Base-by-base conservation (phyloP, 768 basidiomycete species). In the Lactarius hengduanensis region DNA sequence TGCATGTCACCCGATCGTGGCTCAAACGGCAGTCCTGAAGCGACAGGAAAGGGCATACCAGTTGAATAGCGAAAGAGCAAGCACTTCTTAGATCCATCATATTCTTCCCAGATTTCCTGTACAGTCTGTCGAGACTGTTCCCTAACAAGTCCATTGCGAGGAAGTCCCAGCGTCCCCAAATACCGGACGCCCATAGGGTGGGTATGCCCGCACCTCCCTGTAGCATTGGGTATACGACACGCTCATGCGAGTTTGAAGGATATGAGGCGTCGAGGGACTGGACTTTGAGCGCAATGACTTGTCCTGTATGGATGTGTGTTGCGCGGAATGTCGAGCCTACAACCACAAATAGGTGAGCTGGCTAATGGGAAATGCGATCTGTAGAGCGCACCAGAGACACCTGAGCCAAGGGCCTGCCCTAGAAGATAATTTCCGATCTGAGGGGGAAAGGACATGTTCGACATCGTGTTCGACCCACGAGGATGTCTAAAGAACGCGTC, bases 101-200 rank as follows among this genome's bases (percentile, higher is more conserved):
- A 22, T 82, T 81, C 73, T 83, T 84, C 45, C 83, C 85, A 64
- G 79, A 82, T 71, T 79, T 79, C 64, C 83, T 80, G 74, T 83
- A 83, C 61, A 92, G 76, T 53, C 72, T 83, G 70, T 92, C 89
- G 58, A 92, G 76, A 72, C 89, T 91, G 26, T 82, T 72, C 16
- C 90, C 90, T 15, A 92, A 82, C 16, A 92, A 77, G 74, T 88
- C 87, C 71, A 92, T 90, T n/a, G 84, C 90, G 50, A 92, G 85
- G 75, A 72, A 78, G 67, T 78, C 77, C 65, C 69, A 77, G 8
- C 58, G 53, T 18, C 73, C 74, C 56, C 74, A 67, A 3, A 75
- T 47, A 18, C 77, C 77, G 3, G 84, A 77, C 3, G 83, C 88
- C 77, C 83, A 90, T n/a, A 92, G 78, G 18, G 78, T 85, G 0